Evolutionary conservation across 305 asterid genomes (phyloP).

Genomic region (Fraxinus greggii): DNA sequence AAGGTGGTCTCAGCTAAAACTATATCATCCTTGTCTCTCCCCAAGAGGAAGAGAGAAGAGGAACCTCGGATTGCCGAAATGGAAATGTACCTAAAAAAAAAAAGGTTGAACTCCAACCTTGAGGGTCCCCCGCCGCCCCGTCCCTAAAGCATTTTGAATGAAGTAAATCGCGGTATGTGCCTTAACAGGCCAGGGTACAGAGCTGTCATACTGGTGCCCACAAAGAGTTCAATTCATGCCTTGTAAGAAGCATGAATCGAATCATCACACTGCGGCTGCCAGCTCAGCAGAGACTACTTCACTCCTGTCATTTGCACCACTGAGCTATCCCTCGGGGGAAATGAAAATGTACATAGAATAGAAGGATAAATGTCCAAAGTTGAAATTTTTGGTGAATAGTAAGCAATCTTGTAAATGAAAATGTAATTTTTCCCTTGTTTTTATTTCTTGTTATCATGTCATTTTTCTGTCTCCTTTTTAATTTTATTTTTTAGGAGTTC

Average conservation of each 20-base stretch:
- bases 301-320: too few relatives aligned
- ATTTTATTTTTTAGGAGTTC: not conserved
- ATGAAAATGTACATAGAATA: slow-evolving; percentile 29
- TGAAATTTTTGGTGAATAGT: not conserved
- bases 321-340: too few relatives aligned
- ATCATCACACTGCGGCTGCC: too few relatives aligned
- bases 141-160: too few relatives aligned
- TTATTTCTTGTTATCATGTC: not conserved
- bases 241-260: too few relatives aligned
- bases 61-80: slow-evolving; percentile 32
- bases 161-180: too few relatives aligned
- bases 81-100: slow-evolving; percentile 37
- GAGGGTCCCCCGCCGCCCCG: too few relatives aligned
- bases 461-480: not conserved
- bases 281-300: too few relatives aligned
- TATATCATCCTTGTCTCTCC: slow-evolving; percentile 54
- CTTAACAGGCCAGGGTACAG: too few relatives aligned
- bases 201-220: too few relatives aligned
- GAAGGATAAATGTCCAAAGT: not conserved
- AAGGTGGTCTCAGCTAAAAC: slow-evolving; percentile 62
- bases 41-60: slow-evolving; percentile 59
- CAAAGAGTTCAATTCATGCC: too few relatives aligned
- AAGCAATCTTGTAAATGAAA: not conserved
- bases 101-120: too few relatives aligned
- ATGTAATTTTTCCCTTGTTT: not conserved